Conservation (phyloP, 1,284 basidiomycete genomes). For the Gomphus sp. region DNA sequence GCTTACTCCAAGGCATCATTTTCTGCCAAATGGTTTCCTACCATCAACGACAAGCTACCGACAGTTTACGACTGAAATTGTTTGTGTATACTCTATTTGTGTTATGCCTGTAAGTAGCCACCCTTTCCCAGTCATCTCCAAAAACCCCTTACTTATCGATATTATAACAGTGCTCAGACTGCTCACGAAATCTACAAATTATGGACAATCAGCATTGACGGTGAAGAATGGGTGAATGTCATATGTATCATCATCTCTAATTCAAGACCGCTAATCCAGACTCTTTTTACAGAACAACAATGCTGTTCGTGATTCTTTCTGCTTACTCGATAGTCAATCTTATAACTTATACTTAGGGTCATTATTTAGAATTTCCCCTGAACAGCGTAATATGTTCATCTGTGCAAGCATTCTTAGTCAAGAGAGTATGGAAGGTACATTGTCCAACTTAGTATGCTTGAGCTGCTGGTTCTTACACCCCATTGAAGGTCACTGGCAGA, state of each 20-base stretch:
- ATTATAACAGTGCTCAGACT: background rate
- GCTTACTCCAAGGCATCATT: background rate
- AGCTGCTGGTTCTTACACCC: background rate
- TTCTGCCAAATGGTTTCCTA: slow-evolving; percentile 3
- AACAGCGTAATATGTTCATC: background rate
- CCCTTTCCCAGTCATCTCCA: background rate
- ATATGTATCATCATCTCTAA: too few relatives aligned
- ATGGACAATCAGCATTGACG: background rate
- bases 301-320: background rate
- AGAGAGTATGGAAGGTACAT: background rate
- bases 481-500: background rate
- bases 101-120: background rate
- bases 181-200: background rate
- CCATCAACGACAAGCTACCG: background rate
- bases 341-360: background rate
- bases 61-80: background rate
- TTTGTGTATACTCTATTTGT: background rate
- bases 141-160: background rate
- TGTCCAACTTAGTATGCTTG: background rate
- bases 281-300: background rate
- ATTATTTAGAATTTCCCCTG: background rate
- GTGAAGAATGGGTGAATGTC: background rate
- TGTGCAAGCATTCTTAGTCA: background rate
- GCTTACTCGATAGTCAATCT: background rate
- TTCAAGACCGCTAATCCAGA: background rate